phyloP scores from a whole-genome alignment of 345 rosid species.

The Hirschfeldia incana region DNA sequence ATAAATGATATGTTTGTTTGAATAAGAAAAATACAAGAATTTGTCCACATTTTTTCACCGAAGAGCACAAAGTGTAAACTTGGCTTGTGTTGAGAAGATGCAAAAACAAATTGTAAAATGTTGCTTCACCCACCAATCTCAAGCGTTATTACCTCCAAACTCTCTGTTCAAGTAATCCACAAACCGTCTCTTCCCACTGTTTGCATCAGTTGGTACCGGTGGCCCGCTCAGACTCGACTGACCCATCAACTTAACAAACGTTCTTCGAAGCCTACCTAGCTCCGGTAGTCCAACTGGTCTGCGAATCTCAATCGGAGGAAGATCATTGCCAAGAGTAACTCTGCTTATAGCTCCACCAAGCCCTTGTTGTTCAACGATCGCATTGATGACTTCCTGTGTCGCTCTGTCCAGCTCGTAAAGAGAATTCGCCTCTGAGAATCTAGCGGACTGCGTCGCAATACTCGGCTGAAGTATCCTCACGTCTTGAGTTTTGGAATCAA shows the following conservation, averaged over 20 bases:
- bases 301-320: conserved; percentile 57
- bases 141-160: conserved; percentile 49
- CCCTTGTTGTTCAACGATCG: conserved; percentile 74
- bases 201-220: conserved; percentile 83
- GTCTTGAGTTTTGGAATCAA: conserved; percentile 70
- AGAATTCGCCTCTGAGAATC: conserved; percentile 80
- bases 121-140: conserved; percentile 21
- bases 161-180: conserved; percentile 92
- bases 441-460: conserved; percentile 74
- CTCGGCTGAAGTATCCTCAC: conserved; percentile 88
- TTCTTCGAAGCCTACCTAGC: conserved; percentile 75
- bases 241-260: conserved; percentile 82
- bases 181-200: conserved; percentile 89
- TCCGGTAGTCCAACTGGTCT: conserved; percentile 83
- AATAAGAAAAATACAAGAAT: conserved; percentile 20
- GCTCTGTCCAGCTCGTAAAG: conserved; percentile 85
- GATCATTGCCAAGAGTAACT: conserved; percentile 60
- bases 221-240: conserved; percentile 88
- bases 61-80: conserved; percentile 5
- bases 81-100: not conserved
- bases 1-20: conserved; percentile 3
- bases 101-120: not conserved
- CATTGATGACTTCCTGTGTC: conserved; percentile 76
- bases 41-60: not conserved
- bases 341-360: conserved; percentile 69